Conservation (phyloP, 1,139 yeast species). For the Yamadazyma siamensis region DNA sequence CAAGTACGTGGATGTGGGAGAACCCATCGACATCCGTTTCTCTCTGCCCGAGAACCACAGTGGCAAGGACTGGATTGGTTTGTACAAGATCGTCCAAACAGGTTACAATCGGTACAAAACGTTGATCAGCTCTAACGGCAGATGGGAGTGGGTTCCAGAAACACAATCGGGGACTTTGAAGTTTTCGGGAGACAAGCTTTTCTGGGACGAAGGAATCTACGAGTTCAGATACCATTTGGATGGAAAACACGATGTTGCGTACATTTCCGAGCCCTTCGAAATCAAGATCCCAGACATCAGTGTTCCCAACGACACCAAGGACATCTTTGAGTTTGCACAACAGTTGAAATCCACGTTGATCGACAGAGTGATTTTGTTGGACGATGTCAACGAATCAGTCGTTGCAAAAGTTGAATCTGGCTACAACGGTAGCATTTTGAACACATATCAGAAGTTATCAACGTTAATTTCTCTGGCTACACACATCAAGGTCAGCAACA, state of each 20-base stretch:
- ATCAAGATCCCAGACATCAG: constrained; percentile 43
- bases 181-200: constrained; percentile 50
- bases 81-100: constrained; percentile 65
- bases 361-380: constrained; percentile 27
- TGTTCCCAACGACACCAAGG: constrained; percentile 27
- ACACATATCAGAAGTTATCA: constrained; percentile 31
- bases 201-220: constrained; percentile 71
- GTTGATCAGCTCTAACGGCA: constrained; percentile 59
- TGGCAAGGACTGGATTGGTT: constrained; percentile 71
- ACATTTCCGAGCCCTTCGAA: constrained; percentile 70
- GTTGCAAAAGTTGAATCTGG: constrained; percentile 20
- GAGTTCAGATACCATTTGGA: constrained; percentile 74
- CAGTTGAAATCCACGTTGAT: constrained; percentile 28
- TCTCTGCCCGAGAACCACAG: constrained; percentile 46
- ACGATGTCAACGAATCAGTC: constrained; percentile 26
- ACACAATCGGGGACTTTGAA: constrained; percentile 42
- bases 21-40: constrained; percentile 58
- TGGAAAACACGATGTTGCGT: constrained; percentile 68
- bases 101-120: constrained; percentile 59
- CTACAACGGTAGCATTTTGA: constrained; percentile 28
- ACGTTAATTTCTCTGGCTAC: constrained; percentile 35
- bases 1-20: constrained; percentile 39
- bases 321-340: constrained; percentile 27
- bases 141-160: constrained; percentile 60
- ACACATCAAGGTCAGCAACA: constrained; percentile 36